These are phyloP conservation scores for Exophiala xenobiotica DNA, from an alignment of 2,329 filamentous ascomycete genomes.

Conservation along the genomic window DNA sequence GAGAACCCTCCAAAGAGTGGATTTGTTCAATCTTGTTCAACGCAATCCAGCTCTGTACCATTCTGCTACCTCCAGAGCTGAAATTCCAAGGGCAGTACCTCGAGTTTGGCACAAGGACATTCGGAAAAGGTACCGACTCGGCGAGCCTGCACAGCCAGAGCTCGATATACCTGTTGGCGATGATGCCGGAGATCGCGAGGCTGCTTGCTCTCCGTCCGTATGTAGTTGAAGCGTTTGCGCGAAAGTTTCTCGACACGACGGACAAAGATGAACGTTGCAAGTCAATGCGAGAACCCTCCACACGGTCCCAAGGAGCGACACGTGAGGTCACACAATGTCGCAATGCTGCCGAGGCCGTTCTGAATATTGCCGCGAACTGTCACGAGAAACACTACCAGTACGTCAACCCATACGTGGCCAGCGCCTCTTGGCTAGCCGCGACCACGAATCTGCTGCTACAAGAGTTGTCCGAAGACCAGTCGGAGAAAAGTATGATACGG, in stretches of 20 bases:
- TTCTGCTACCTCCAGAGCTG: conserved; percentile 34
- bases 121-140: background rate
- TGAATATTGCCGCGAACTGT: conserved; percentile 31
- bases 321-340: conserved; percentile 31
- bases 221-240: conserved; percentile 10
- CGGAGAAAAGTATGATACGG: conserved; percentile 15
- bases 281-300: background rate
- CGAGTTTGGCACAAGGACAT: conserved; percentile 11
- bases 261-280: background rate
- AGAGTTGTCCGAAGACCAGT: conserved; percentile 17
- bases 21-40: conserved; percentile 31
- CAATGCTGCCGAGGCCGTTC: conserved; percentile 34
- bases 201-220: conserved; percentile 7
- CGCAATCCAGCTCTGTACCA: conserved; percentile 34
- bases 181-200: conserved; percentile 2
- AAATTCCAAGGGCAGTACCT: conserved; percentile 36
- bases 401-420: conserved; percentile 37
- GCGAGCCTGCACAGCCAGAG: background rate
- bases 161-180: conserved; percentile 4
- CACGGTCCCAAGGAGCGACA: background rate
- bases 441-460: conserved; percentile 29
- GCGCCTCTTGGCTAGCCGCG: conserved; percentile 37
- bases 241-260: conserved; percentile 1
- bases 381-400: conserved; percentile 30
- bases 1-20: conserved; percentile 3